Evolutionary conservation across 768 basidiomycete species (phyloP).

Genomic region (Xanthoconium purpureum): DNA sequence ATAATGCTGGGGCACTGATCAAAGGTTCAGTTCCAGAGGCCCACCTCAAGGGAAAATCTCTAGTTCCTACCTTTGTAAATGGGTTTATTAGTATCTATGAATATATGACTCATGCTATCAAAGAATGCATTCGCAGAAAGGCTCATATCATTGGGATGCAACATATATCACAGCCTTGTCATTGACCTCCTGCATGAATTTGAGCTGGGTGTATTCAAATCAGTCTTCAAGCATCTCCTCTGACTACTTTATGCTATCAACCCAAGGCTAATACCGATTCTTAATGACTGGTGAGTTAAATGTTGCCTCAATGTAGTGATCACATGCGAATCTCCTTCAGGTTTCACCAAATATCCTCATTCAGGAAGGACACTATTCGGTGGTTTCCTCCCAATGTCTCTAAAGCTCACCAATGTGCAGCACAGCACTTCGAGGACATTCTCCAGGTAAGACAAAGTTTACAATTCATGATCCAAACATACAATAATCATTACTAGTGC

Average conservation of each 20-base stretch:
- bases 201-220: too few species aligned
- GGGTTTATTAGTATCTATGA: too few species aligned
- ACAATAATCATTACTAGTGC: constrained; percentile 27
- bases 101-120: too few species aligned
- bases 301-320: too few species aligned
- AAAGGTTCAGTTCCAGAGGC: not conserved
- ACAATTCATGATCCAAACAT: too few species aligned
- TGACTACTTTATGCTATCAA: constrained; percentile 25
- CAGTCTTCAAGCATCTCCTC: constrained; percentile 36
- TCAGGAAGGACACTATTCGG: constrained; percentile 33
- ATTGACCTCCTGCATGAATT: constrained; percentile 41
- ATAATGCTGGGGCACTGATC: not conserved
- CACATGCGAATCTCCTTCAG: too few species aligned
- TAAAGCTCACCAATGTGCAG: constrained; percentile 36
- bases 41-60: not conserved
- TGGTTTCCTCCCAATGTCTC: constrained; percentile 36
- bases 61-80: not conserved
- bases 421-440: constrained; percentile 41
- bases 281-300: constrained; percentile 30
- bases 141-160: constrained; percentile 18
- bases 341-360: constrained; percentile 16
- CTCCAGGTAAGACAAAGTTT: constrained; percentile 41
- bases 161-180: constrained; percentile 28
- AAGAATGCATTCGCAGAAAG: constrained; percentile 36
- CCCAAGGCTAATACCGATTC: constrained; percentile 6